phyloP scores from a whole-genome alignment of 768 basidiomycete species.

The Galerina sulciceps region DNA sequence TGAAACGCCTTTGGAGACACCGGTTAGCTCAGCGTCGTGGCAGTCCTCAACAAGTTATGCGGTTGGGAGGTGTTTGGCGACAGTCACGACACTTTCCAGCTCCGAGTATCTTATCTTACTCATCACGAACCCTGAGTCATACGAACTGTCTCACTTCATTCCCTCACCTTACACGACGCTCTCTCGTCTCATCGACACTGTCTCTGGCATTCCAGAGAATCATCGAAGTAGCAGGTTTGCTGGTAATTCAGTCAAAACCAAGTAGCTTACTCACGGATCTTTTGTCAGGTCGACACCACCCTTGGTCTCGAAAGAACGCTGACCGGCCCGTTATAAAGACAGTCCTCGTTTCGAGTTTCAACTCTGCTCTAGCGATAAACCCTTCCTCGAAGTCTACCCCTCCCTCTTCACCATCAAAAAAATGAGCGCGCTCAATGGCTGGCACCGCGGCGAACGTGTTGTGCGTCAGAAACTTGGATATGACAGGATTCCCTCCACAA shows the following conservation, averaged over 20 bases:
- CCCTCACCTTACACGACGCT: neutral
- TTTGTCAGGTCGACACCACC: no score
- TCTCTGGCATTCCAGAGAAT: neutral
- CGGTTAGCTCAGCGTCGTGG: no score
- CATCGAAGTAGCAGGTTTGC: neutral
- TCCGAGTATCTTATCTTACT: neutral
- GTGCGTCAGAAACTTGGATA: slow-evolving; percentile 54
- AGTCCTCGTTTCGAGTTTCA: no score
- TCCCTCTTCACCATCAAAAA: slow-evolving; percentile 1
- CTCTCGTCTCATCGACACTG: neutral
- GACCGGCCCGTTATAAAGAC: no score
- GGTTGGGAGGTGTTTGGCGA: no score
- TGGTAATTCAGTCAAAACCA: neutral
- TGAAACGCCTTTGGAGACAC: no score
- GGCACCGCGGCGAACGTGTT: slow-evolving; percentile 56
- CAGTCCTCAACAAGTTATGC: no score
- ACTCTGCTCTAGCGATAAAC: neutral
- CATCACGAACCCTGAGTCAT: neutral
- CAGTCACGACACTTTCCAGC: no score
- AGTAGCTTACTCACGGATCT: no score
- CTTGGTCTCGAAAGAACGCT: no score
- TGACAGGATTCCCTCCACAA: slow-evolving; percentile 33
- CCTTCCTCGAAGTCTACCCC: neutral
- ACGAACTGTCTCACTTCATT: neutral
- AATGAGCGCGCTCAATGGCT: slow-evolving; percentile 40